Conservation (phyloP, 2,329 filamentous ascomycete genomes). For the Talaromyces marneffei region DNA sequence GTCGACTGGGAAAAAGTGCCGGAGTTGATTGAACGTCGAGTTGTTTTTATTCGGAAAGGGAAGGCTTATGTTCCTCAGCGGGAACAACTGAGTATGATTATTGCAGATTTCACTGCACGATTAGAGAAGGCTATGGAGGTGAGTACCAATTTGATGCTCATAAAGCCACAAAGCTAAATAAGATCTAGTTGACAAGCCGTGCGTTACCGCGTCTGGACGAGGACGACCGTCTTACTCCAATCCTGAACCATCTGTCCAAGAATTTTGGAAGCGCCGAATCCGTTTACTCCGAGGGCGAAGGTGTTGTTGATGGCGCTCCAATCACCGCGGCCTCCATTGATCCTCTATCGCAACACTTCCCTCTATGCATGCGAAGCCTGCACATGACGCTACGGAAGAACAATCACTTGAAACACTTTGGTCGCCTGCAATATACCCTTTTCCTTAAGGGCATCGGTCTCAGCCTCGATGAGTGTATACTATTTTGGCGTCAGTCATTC, state of each 20-base stretch:
- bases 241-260: slow-evolving; percentile 78
- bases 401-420: slow-evolving; percentile 86
- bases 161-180: neutral
- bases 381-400: slow-evolving; percentile 82
- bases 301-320: slow-evolving; percentile 61
- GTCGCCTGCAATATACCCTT: slow-evolving; percentile 86
- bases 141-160: slow-evolving; percentile 19
- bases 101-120: slow-evolving; percentile 74
- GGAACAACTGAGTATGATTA: slow-evolving; percentile 83
- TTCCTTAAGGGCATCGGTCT: slow-evolving; percentile 96
- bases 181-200: slow-evolving; percentile 68
- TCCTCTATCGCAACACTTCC: slow-evolving; percentile 72
- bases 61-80: slow-evolving; percentile 86
- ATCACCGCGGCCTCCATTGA: slow-evolving; percentile 78
- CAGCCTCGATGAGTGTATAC: slow-evolving; percentile 79
- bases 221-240: slow-evolving; percentile 79
- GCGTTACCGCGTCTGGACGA: slow-evolving; percentile 89
- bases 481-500: slow-evolving; percentile 89
- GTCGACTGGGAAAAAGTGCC: slow-evolving; percentile 93
- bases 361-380: slow-evolving; percentile 88
- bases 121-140: slow-evolving; percentile 81
- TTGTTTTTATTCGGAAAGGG: slow-evolving; percentile 69
- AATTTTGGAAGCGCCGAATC: slow-evolving; percentile 92
- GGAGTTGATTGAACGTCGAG: slow-evolving; percentile 74
- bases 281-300: slow-evolving; percentile 63